Evolutionary conservation across 805 yeast genomes (phyloP).

Genomic region (Kuraishia capsulata): DNA sequence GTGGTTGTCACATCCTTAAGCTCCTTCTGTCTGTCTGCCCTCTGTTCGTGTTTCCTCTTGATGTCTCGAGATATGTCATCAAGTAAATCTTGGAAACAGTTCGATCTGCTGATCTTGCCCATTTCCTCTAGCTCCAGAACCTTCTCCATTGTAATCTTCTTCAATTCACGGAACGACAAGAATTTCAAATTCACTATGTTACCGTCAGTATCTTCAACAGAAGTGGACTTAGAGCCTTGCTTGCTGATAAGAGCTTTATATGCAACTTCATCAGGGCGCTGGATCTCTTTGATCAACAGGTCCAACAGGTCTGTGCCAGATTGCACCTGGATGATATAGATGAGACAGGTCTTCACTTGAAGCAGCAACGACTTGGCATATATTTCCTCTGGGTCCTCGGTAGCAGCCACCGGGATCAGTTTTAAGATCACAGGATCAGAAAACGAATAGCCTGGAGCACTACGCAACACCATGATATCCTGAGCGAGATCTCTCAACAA

Average conservation of each 20-base stretch:
- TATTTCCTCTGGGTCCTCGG: conserved; percentile 41
- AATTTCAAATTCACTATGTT: conserved; percentile 41
- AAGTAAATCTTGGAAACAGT: conserved; percentile 69
- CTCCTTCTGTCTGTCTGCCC: conserved; percentile 31
- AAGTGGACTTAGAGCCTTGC: background rate
- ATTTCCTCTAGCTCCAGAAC: conserved; percentile 65
- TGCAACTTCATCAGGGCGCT: conserved; percentile 56
- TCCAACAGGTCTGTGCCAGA: conserved; percentile 59
- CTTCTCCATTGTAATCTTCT: conserved; percentile 64
- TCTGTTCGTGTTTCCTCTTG: conserved; percentile 32
- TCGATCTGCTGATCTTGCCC: conserved; percentile 54
- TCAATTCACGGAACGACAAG: conserved; percentile 62
- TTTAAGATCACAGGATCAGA: conserved; percentile 2
- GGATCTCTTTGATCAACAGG: conserved; percentile 56
- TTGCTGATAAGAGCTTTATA: conserved; percentile 14
- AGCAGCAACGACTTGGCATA: conserved; percentile 52
- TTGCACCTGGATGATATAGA: conserved; percentile 80
- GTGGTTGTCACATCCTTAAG: conserved; percentile 31
- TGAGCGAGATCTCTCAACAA: conserved; percentile 20
- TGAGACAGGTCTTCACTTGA: conserved; percentile 75
- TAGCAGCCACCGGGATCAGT: conserved; percentile 28
- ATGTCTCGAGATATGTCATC: conserved; percentile 84
- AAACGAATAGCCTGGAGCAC: background rate
- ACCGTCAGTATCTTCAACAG: conserved; percentile 32
- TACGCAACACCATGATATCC: background rate